phyloP scores from a whole-genome alignment of 2,329 filamentous ascomycete species.

The Colletotrichum tropicicola region DNA sequence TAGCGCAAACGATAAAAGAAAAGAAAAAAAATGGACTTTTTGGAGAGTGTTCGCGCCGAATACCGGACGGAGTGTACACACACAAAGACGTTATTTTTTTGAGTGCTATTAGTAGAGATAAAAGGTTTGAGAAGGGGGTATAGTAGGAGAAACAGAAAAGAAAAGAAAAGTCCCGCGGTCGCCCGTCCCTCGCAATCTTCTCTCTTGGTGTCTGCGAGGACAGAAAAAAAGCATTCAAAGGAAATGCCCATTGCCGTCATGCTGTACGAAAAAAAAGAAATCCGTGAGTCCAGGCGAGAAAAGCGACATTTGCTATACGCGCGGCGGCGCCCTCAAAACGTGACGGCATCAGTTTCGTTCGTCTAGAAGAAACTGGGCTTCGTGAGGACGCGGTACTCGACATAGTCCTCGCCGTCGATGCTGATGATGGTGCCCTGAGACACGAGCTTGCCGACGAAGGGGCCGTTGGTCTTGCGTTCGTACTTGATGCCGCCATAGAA shows the following conservation, averaged over 20 bases:
- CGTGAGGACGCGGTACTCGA: constrained; percentile 72
- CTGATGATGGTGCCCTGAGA: constrained; percentile 68
- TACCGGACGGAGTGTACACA: background rate
- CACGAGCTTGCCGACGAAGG: constrained; percentile 71
- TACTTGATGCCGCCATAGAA: constrained; percentile 69
- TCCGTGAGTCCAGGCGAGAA: no score
- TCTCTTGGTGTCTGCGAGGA: background rate
- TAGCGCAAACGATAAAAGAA: background rate
- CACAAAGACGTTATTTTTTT: background rate
- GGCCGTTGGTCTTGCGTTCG: constrained; percentile 67
- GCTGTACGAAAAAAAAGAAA: background rate
- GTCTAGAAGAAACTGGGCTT: constrained; percentile 68
- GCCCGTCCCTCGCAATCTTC: constrained; percentile 15
- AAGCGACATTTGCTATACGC: no score
- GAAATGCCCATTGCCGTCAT: background rate
- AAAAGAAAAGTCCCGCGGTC: constrained; percentile 8
- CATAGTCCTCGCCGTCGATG: constrained; percentile 73
- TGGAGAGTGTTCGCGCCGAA: background rate
- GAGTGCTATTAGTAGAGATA: background rate
- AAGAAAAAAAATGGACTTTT: background rate
- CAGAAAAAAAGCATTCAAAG: background rate
- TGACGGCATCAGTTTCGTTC: no score
- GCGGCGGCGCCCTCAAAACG: no score
- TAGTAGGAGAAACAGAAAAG: no score
- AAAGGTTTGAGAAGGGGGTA: constrained; percentile 14